These are phyloP conservation scores for Panaeolus cyanescens DNA, from an alignment of 768 basidiomycete species.

Conservation along the genomic window DNA sequence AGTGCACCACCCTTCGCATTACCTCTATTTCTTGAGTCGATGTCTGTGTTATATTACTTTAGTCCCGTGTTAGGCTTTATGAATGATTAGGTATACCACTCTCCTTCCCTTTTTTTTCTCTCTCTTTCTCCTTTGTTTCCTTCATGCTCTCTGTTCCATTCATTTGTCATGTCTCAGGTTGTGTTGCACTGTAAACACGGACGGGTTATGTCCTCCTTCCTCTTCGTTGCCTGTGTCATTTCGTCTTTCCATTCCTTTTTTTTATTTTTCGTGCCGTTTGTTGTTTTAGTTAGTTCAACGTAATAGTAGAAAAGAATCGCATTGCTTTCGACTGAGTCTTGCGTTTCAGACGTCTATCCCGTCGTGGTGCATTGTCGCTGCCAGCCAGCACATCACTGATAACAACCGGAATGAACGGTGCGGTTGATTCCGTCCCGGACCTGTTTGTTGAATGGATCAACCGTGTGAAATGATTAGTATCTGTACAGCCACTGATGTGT, in stretches of 20 bases:
- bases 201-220: background rate
- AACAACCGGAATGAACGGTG: background rate
- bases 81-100: conserved; percentile 17
- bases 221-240: background rate
- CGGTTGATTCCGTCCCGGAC: background rate
- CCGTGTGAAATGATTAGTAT: background rate
- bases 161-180: background rate
- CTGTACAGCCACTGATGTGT: background rate
- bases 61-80: conserved; percentile 19
- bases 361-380: background rate
- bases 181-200: background rate
- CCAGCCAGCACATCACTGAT: background rate
- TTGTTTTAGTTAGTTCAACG: conserved; percentile 2
- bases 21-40: background rate
- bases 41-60: conserved; percentile 6
- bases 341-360: background rate
- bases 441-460: background rate
- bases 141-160: background rate
- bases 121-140: background rate
- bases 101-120: background rate
- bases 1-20: background rate
- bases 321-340: background rate
- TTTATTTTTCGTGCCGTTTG: background rate
- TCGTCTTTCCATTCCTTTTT: background rate
- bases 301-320: conserved; percentile 4